Conservation (phyloP, 345 rosid genomes). For the Luvunga scandens region DNA sequence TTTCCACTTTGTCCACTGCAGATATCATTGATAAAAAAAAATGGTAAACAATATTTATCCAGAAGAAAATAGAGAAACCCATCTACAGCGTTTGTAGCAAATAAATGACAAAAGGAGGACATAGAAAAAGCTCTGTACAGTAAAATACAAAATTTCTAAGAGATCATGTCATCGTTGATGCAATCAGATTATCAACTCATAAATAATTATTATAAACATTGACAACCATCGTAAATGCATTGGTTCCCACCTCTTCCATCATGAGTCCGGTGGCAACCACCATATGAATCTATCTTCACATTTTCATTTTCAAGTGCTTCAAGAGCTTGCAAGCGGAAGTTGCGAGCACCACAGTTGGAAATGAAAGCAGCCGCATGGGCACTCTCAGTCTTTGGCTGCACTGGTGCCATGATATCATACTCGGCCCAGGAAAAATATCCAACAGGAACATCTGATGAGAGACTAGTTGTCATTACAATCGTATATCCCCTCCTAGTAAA, state of each 20-base stretch:
- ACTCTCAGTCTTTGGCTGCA: conserved; percentile 75
- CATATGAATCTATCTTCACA: conserved; percentile 80
- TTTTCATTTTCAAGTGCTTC: conserved; percentile 57
- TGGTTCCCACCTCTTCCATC: conserved; percentile 65
- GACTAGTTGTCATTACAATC: conserved; percentile 92
- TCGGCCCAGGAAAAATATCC: conserved; percentile 99
- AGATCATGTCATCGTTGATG: background rate
- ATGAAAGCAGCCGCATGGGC: conserved; percentile 96
- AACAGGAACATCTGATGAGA: conserved; percentile 97
- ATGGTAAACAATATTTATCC: background rate
- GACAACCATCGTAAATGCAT: background rate
- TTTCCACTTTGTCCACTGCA: conserved; percentile 84
- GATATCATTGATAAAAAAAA: conserved; percentile 3
- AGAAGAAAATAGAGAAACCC: background rate
- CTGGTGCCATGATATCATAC: conserved; percentile 91
- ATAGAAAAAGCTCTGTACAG: background rate
- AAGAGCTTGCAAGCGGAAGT: conserved; percentile 89
- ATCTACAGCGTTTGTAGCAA: background rate
- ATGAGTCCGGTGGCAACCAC: conserved; percentile 78
- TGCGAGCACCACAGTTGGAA: conserved; percentile 88
- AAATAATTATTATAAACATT: background rate
- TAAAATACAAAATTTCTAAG: background rate
- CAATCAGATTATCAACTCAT: background rate
- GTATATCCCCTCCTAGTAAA: conserved; percentile 67
- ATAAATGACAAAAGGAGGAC: background rate